A percentile compares a stretch with the other conserved stretches of the same genome.
phyloP scores from a whole-genome alignment of 108 stramenopile genomes.

The Thalassiosira profunda region DNA sequence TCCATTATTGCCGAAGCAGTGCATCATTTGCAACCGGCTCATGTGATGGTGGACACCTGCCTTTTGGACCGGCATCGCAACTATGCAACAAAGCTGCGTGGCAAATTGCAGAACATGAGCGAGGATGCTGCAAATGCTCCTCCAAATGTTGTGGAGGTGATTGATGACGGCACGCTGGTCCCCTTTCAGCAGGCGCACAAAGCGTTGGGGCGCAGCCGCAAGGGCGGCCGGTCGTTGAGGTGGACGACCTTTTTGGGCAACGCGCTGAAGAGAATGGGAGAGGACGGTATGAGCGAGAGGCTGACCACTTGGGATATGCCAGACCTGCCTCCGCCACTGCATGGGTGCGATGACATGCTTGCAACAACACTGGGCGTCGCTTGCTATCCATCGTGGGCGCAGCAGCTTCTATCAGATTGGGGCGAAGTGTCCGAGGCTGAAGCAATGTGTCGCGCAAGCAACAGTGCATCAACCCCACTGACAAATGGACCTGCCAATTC shows the following conservation, averaged over 20 bases:
- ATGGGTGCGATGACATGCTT: not conserved
- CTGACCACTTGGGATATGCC: conserved; percentile 2
- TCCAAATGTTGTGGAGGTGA: conserved; percentile 15
- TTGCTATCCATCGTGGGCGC: conserved; percentile 14
- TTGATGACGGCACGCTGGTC: conserved; percentile 14
- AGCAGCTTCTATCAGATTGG: conserved; percentile 17
- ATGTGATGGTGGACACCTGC: conserved; percentile 21
- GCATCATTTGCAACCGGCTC: not conserved
- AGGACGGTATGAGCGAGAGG: too few species aligned
- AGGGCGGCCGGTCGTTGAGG: conserved; percentile 17
- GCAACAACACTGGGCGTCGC: not conserved
- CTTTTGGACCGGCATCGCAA: conserved; percentile 22
- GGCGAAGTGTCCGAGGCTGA: conserved; percentile 27
- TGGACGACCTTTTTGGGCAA: conserved; percentile 34
- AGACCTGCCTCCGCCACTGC: conserved; percentile 15
- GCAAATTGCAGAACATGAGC: too few species aligned
- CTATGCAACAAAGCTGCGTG: conserved; percentile 9
- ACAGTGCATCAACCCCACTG: too few species aligned
- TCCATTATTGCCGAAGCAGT: conserved; percentile 3
- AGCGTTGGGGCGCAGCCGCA: conserved; percentile 13
- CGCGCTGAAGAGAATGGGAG: conserved; percentile 12
- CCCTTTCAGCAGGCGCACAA: conserved; percentile 8
- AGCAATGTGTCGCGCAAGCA: conserved; percentile 16
- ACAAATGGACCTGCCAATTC: too few species aligned
- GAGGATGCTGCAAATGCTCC: not conserved